phyloP scores from a whole-genome alignment of 305 asterid genomes.

The Striga hermonthica region DNA sequence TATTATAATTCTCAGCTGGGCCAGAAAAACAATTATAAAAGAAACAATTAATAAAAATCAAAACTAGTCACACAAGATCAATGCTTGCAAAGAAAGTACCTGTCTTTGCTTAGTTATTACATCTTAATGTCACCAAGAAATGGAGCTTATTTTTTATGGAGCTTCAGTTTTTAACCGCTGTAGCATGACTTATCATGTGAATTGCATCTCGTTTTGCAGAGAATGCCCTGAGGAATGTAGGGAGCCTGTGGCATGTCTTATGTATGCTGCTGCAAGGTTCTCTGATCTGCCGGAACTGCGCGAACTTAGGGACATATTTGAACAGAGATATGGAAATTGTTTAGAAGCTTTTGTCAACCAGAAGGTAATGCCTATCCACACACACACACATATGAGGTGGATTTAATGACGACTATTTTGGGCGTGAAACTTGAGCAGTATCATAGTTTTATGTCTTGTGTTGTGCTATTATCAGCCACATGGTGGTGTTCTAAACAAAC shows the following conservation, averaged over 20 bases:
- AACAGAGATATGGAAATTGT: slow-evolving; percentile 68
- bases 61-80: no score
- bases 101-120: slow-evolving; percentile 2
- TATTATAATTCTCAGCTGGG: no score
- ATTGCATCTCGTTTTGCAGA: slow-evolving; percentile 41
- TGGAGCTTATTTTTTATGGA: slow-evolving; percentile 5
- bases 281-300: slow-evolving; percentile 93
- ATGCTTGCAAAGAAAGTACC: no score
- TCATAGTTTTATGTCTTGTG: no score
- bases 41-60: no score
- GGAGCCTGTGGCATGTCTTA: slow-evolving; percentile 77
- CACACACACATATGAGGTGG: neutral
- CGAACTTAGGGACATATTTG: slow-evolving; percentile 77
- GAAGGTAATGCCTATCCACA: slow-evolving; percentile 49
- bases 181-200: slow-evolving; percentile 20
- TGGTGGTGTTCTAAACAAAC: no score
- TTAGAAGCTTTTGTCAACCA: slow-evolving; percentile 69
- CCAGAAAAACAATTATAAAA: no score
- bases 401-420: no score
- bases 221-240: slow-evolving; percentile 95
- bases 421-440: no score
- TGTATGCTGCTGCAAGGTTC: slow-evolving; percentile 97
- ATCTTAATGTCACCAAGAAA: neutral
- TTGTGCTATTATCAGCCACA: no score
- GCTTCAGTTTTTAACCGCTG: slow-evolving; percentile 28